Conservation (phyloP, 495 filamentous ascomycete genomes). For the Neurospora sp. region DNA sequence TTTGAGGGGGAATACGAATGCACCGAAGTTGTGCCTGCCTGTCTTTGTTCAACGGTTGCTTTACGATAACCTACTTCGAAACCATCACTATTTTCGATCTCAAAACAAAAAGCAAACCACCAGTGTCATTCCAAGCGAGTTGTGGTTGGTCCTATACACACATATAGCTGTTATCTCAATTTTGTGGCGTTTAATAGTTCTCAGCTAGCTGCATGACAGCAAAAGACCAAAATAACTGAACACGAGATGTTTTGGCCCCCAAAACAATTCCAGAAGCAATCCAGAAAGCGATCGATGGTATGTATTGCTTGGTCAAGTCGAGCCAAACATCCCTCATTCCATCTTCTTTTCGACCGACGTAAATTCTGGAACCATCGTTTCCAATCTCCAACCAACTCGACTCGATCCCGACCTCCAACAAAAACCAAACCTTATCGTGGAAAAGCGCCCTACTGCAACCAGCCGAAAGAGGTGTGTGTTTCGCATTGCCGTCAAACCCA, state of each 20-base stretch:
- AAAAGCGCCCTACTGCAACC: not conserved
- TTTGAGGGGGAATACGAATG: not conserved
- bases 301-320: not conserved
- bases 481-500: not conserved
- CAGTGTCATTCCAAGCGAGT: not conserved
- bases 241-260: not conserved
- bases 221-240: not conserved
- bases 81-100: not conserved
- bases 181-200: not conserved
- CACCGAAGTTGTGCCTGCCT: not conserved
- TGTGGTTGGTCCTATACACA: not conserved
- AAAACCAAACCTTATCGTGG: not conserved
- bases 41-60: not conserved
- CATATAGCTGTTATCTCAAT: not conserved
- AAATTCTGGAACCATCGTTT: not conserved
- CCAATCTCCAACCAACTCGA: not conserved
- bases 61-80: not conserved
- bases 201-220: not conserved
- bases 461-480: not conserved
- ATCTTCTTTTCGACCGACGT: not conserved
- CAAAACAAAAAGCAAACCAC: not conserved
- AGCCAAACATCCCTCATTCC: not conserved
- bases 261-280: not conserved
- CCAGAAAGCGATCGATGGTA: not conserved
- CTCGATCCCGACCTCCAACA: not conserved